A percentile compares a stretch with the other conserved stretches of the same genome.
These are phyloP conservation scores for Sugiyamaella boreocaroliniensis DNA, from an alignment of 805 yeast genomes.

Conservation along the genomic window DNA sequence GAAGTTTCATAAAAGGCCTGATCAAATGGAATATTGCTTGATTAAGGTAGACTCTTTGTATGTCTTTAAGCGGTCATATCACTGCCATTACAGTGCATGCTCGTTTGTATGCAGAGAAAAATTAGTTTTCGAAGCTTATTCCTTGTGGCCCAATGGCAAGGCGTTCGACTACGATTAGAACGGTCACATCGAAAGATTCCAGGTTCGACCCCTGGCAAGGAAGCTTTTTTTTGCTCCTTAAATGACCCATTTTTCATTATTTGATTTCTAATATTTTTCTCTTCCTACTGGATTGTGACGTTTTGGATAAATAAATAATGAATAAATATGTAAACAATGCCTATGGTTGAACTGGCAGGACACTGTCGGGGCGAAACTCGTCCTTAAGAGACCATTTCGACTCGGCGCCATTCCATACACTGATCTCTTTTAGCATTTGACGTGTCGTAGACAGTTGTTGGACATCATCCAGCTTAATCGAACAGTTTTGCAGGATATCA, in stretches of 20 bases:
- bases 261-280: too few species aligned
- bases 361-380: slow-evolving; percentile 29
- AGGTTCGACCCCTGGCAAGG: slow-evolving; percentile 53
- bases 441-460: slow-evolving; percentile 56
- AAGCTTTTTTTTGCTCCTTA: slow-evolving; percentile 34
- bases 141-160: slow-evolving; percentile 35
- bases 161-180: slow-evolving; percentile 31
- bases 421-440: slow-evolving; percentile 60
- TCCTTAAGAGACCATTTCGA: slow-evolving; percentile 62
- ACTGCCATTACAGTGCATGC: too few species aligned
- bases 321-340: not conserved
- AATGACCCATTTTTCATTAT: too few species aligned
- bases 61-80: too few species aligned
- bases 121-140: slow-evolving; percentile 7
- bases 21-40: too few species aligned
- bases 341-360: not conserved
- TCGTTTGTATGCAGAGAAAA: not conserved
- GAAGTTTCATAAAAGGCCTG: too few species aligned
- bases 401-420: slow-evolving; percentile 53
- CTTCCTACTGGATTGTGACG: too few species aligned
- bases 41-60: too few species aligned
- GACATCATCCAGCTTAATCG: slow-evolving; percentile 38
- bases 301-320: not conserved
- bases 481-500: slow-evolving; percentile 38
- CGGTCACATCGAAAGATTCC: slow-evolving; percentile 42